Percentiles rank a stretch among this genome's conserved stretches.
Evolutionary conservation across 2,329 filamentous ascomycete genomes (phyloP).

Genomic region (Botrytis galanthina): DNA sequence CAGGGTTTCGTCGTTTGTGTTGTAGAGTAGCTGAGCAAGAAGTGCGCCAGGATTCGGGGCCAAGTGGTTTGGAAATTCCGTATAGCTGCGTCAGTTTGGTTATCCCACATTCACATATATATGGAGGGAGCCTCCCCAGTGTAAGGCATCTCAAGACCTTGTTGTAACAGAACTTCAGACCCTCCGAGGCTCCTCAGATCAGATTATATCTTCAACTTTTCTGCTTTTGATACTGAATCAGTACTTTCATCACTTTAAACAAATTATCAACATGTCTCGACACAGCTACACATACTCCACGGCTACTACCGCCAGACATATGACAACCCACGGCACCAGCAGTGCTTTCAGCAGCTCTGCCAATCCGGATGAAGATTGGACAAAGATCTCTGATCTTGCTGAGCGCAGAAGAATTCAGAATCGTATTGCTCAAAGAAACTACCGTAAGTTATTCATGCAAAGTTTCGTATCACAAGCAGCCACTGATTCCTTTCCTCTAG

Average conservation of each 20-base stretch:
- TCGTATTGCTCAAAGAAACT: conserved; percentile 95
- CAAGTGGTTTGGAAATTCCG: conserved; percentile 30
- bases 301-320: conserved; percentile 52
- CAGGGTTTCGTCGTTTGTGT: conserved; percentile 23
- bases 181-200: conserved; percentile 17
- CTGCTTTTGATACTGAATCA: conserved; percentile 21
- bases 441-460: conserved; percentile 62
- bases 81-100: conserved; percentile 30
- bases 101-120: conserved; percentile 36
- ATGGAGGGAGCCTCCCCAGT: conserved; percentile 31
- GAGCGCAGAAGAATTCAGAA: conserved; percentile 95
- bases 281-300: conserved; percentile 37
- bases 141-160: conserved; percentile 25
- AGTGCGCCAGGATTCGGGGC: conserved; percentile 28
- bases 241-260: conserved; percentile 20
- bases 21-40: conserved; percentile 30
- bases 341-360: conserved; percentile 93
- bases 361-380: conserved; percentile 97
- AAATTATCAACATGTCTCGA: conserved; percentile 35
- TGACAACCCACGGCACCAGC: conserved; percentile 74
- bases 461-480: not conserved
- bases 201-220: conserved; percentile 13
- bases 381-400: conserved; percentile 95
- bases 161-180: conserved; percentile 24
- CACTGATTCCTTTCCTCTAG: conserved; percentile 45